These are phyloP conservation scores for Cercospora sp. DNA, from an alignment of 2,329 filamentous ascomycete species.

Conservation along the genomic window DNA sequence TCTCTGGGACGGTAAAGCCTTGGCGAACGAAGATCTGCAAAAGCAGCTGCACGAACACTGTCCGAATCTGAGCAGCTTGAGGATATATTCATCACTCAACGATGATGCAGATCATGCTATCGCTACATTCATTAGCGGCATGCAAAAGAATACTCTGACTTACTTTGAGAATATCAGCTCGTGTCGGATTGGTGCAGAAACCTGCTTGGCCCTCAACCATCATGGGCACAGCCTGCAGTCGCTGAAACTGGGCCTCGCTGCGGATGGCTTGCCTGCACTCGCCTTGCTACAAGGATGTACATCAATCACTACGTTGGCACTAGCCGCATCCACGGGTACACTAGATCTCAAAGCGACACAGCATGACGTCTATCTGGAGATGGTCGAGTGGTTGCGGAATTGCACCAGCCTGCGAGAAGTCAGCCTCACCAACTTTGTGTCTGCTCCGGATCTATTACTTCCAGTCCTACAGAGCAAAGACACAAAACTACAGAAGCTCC, in stretches of 20 bases:
- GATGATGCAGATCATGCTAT: constrained; percentile 51
- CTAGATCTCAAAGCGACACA: constrained; percentile 54
- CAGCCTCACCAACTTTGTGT: constrained; percentile 52
- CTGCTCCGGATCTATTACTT: constrained; percentile 55
- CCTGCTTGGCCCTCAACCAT: constrained; percentile 55
- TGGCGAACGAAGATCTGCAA: constrained; percentile 56
- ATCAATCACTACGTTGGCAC: constrained; percentile 50
- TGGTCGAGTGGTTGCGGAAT: constrained; percentile 56
- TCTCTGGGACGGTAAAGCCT: constrained; percentile 60
- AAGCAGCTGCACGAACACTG: constrained; percentile 59
- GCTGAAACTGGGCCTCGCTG: constrained; percentile 53
- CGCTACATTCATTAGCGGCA: constrained; percentile 29
- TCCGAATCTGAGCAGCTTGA: constrained; percentile 61
- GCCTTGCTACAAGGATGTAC: constrained; percentile 52
- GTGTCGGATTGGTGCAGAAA: constrained; percentile 55
- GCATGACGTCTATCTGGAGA: constrained; percentile 54
- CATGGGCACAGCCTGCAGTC: constrained; percentile 58
- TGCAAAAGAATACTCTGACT: constrained; percentile 58
- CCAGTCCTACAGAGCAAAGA: constrained; percentile 50
- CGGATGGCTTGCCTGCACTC: constrained; percentile 52
- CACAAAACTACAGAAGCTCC: constrained; percentile 51
- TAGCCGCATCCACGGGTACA: constrained; percentile 49
- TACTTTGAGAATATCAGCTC: constrained; percentile 60
- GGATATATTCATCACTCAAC: constrained; percentile 53
- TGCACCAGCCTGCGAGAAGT: constrained; percentile 55